Conservation (phyloP, 768 basidiomycete genomes). For the Pluteus cervinus region DNA sequence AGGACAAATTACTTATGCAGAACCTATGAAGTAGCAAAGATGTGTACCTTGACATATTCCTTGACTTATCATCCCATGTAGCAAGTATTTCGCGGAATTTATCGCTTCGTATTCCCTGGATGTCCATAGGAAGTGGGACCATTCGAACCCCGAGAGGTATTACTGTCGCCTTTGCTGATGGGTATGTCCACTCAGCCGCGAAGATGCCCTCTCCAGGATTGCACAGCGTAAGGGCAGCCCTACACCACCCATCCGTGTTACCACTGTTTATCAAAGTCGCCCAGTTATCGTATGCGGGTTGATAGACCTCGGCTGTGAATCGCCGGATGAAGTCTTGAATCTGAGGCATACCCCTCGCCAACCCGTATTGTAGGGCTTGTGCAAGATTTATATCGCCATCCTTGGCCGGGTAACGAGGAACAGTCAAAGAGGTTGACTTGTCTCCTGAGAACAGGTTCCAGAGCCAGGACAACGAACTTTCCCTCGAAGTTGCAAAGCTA, state of each 20-base stretch:
- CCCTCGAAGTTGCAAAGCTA: constrained; percentile 7
- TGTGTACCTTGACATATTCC: constrained; percentile 50
- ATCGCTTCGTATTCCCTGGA: constrained; percentile 58
- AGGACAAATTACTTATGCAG: background rate
- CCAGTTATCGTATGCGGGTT: constrained; percentile 58
- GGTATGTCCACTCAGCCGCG: constrained; percentile 72
- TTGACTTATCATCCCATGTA: constrained; percentile 57
- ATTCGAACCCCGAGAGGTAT: constrained; percentile 35
- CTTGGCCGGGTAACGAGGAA: constrained; percentile 54
- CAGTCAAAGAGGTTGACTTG: constrained; percentile 39
- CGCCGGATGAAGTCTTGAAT: constrained; percentile 52
- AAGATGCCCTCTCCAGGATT: constrained; percentile 60
- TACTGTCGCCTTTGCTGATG: constrained; percentile 37
- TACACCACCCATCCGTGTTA: constrained; percentile 69
- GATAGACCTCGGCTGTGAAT: constrained; percentile 47
- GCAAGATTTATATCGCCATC: constrained; percentile 52
- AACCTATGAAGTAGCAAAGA: background rate
- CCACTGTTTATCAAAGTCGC: constrained; percentile 52
- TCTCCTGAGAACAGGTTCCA: constrained; percentile 48
- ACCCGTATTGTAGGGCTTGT: constrained; percentile 62
- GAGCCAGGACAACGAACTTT: constrained; percentile 45
- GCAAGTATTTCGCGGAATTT: constrained; percentile 52
- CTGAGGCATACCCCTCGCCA: constrained; percentile 47
- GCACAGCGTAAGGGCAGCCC: constrained; percentile 52
- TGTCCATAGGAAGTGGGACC: constrained; percentile 63